phyloP scores from a whole-genome alignment of 805 yeast genomes.

The Brettanomyces bruxellensis region DNA sequence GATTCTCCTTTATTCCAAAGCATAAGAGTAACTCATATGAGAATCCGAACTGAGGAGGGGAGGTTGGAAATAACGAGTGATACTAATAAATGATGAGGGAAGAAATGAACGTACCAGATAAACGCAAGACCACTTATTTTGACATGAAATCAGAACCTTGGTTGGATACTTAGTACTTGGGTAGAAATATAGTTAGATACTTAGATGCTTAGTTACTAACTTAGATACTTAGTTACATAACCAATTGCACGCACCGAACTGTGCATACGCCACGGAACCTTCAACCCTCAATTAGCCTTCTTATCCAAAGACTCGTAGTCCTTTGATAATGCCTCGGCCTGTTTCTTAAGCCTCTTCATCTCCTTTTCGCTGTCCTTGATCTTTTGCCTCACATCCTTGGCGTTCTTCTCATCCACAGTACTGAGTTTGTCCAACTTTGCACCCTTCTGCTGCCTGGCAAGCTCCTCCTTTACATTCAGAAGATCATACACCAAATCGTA shows the following conservation, averaged over 20 bases:
- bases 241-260: neutral
- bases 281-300: neutral
- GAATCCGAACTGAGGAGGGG: neutral
- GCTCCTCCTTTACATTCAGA: constrained; percentile 51
- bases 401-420: constrained; percentile 27
- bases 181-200: too few relatives aligned
- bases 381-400: constrained; percentile 38
- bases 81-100: neutral
- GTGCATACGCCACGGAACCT: neutral
- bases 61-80: neutral
- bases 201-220: too few relatives aligned
- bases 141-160: too few relatives aligned
- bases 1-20: constrained; percentile 79
- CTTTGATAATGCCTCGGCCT: constrained; percentile 53
- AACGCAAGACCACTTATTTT: too few relatives aligned
- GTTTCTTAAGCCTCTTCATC: constrained; percentile 59
- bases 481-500: constrained; percentile 72
- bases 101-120: neutral
- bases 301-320: constrained; percentile 42
- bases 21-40: constrained; percentile 86
- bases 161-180: too few relatives aligned
- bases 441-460: constrained; percentile 13
- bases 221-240: too few relatives aligned
- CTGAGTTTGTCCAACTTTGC: constrained; percentile 12
- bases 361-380: constrained; percentile 55